Conservation (phyloP, 768 basidiomycete genomes). For the Omphalotus guepiniiformis region DNA sequence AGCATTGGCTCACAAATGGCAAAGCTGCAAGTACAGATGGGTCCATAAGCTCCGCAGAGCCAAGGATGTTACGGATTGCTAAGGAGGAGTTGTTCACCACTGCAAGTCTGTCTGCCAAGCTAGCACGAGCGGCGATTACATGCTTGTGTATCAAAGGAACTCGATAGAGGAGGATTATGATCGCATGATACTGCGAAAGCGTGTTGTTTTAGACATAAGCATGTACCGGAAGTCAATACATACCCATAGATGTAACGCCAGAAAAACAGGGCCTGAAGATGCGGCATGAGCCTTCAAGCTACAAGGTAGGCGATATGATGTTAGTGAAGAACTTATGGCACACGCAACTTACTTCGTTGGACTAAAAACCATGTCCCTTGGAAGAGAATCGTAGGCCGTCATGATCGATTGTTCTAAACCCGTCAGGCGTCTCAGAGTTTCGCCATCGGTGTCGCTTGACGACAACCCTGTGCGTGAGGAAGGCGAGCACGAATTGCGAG, state of each 20-base stretch:
- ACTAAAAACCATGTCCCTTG: conserved; percentile 1
- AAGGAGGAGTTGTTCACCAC: conserved; percentile 5
- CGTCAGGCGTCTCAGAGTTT: background rate
- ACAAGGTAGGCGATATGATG: background rate
- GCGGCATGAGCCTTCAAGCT: background rate
- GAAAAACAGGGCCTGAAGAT: background rate
- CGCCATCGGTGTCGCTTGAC: background rate
- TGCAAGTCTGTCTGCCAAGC: conserved; percentile 2
- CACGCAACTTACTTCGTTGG: background rate
- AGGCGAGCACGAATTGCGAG: background rate
- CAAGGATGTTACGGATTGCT: conserved; percentile 4
- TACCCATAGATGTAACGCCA: conserved; percentile 6
- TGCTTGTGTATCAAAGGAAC: conserved; percentile 1
- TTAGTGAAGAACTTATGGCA: background rate
- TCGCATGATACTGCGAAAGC: conserved; percentile 1
- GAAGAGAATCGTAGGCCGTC: background rate
- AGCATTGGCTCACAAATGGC: conserved; percentile 7
- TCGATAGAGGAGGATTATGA: conserved; percentile 7
- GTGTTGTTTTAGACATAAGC: background rate
- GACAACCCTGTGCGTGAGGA: background rate
- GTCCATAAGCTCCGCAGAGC: conserved; percentile 5
- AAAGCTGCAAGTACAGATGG: conserved; percentile 1
- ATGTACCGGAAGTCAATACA: background rate
- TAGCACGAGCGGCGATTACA: conserved; percentile 2
- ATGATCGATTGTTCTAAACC: conserved; percentile 2